These are phyloP conservation scores for Stephanocyclus meneghinianus DNA, from an alignment of 352 stramenopile genomes.

Conservation along the genomic window DNA sequence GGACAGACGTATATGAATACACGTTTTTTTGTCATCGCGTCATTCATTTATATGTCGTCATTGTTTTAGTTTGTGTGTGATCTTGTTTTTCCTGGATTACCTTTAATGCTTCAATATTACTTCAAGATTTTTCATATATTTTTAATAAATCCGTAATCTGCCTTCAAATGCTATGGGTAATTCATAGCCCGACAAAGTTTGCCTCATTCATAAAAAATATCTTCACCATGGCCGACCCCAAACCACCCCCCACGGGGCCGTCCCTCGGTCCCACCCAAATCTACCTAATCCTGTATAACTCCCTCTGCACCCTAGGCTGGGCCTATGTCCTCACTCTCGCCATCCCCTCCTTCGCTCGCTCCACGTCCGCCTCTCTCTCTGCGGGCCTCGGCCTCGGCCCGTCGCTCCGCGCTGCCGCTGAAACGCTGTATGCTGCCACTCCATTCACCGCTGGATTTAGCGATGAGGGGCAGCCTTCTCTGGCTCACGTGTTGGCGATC, in stretches of 20 bases:
- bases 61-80: not conserved
- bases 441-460: conserved; percentile 21
- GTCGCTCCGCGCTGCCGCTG: conserved; percentile 26
- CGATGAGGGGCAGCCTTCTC: conserved; percentile 4
- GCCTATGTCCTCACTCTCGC: conserved; percentile 60
- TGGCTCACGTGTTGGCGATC: conserved; percentile 63
- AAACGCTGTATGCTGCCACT: conserved; percentile 22
- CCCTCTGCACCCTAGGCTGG: conserved; percentile 80
- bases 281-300: conserved; percentile 86
- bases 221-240: not conserved
- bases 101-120: no score
- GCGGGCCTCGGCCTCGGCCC: conserved; percentile 23
- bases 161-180: no score
- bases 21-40: not conserved
- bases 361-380: conserved; percentile 9
- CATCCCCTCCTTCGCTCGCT: conserved; percentile 34
- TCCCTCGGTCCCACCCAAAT: conserved; percentile 45
- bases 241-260: not conserved
- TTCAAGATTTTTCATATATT: no score
- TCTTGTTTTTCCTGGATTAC: no score
- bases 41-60: not conserved
- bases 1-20: no score
- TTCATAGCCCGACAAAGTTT: not conserved
- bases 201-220: not conserved
- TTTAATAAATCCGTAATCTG: no score